Conservation (phyloP, 176 grass and related monocot species). For the Oryza coarctata region DNA sequence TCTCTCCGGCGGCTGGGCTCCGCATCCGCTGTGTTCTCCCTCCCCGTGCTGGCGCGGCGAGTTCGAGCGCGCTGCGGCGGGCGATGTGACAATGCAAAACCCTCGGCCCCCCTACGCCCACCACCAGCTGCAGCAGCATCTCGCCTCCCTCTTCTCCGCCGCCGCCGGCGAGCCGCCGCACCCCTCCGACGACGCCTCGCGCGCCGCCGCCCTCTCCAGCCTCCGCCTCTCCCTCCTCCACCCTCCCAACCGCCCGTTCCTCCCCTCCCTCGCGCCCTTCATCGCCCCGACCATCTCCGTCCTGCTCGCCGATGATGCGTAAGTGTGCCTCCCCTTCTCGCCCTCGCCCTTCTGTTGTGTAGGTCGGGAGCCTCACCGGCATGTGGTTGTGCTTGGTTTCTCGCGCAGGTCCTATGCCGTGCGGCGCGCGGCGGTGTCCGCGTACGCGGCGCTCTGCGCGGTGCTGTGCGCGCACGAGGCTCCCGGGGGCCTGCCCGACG, state of each 20-base stretch:
- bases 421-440: slow-evolving; percentile 64
- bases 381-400: slow-evolving; percentile 7
- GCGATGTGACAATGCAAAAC: slow-evolving; percentile 65
- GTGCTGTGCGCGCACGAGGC: slow-evolving; percentile 64
- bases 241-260: slow-evolving; percentile 70
- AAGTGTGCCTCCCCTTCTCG: slow-evolving; percentile 23
- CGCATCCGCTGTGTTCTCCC: neutral
- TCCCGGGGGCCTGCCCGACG: slow-evolving; percentile 63
- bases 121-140: slow-evolving; percentile 89
- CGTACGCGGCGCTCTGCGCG: slow-evolving; percentile 79
- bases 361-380: slow-evolving; percentile 22
- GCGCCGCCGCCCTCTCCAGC: slow-evolving; percentile 66
- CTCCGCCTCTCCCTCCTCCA: slow-evolving; percentile 82
- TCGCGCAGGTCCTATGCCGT: slow-evolving; percentile 70
- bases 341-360: neutral
- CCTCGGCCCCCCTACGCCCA: slow-evolving; percentile 64
- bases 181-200: slow-evolving; percentile 60
- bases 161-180: slow-evolving; percentile 41
- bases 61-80: slow-evolving; percentile 17
- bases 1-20: slow-evolving; percentile 6
- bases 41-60: slow-evolving; percentile 11
- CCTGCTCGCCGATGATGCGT: slow-evolving; percentile 57
- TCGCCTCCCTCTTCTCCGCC: slow-evolving; percentile 75
- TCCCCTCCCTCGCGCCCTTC: slow-evolving; percentile 71
- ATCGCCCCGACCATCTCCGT: slow-evolving; percentile 59